phyloP scores from a whole-genome alignment of 2,329 filamentous ascomycete genomes.

The Aspergillus aculeatus region DNA sequence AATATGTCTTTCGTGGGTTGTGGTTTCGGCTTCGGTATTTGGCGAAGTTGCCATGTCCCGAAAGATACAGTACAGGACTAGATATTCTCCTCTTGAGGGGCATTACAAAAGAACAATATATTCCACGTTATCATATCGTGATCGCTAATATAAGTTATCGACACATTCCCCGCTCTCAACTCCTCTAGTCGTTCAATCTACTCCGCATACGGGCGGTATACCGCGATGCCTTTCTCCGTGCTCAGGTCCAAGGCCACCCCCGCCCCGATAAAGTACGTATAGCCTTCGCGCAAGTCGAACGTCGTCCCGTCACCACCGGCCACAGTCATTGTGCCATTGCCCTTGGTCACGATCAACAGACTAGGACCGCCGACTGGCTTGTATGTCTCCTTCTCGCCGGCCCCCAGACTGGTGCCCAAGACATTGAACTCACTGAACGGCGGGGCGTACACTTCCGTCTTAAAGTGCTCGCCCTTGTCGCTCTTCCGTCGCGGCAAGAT shows the following conservation, averaged over 20 bases:
- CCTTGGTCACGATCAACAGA: conserved; percentile 62
- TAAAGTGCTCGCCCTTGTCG: conserved; percentile 55
- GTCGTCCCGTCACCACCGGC: conserved; percentile 46
- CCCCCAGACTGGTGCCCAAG: conserved; percentile 57
- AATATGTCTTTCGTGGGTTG: too few relatives aligned
- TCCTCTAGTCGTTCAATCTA: conserved; percentile 12
- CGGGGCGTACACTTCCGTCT: conserved; percentile 63
- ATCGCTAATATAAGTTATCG: background rate
- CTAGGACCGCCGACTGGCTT: conserved; percentile 59
- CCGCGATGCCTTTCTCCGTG: conserved; percentile 45
- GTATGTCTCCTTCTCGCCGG: conserved; percentile 60
- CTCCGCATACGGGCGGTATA: conserved; percentile 50
- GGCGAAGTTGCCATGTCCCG: too few relatives aligned
- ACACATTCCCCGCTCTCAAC: background rate
- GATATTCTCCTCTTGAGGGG: background rate
- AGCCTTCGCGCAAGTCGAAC: conserved; percentile 59
- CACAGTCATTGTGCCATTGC: conserved; percentile 56
- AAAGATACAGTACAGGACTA: too few relatives aligned
- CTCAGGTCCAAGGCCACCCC: conserved; percentile 51
- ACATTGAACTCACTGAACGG: conserved; percentile 72
- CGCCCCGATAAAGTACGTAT: conserved; percentile 66
- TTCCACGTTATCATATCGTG: background rate
- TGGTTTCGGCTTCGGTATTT: too few relatives aligned
- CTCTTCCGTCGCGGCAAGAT: conserved; percentile 53
- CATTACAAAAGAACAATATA: background rate